Evolutionary conservation across 2,329 filamentous ascomycete genomes (phyloP).

Genomic region (Apiospora kogelbergensis): DNA sequence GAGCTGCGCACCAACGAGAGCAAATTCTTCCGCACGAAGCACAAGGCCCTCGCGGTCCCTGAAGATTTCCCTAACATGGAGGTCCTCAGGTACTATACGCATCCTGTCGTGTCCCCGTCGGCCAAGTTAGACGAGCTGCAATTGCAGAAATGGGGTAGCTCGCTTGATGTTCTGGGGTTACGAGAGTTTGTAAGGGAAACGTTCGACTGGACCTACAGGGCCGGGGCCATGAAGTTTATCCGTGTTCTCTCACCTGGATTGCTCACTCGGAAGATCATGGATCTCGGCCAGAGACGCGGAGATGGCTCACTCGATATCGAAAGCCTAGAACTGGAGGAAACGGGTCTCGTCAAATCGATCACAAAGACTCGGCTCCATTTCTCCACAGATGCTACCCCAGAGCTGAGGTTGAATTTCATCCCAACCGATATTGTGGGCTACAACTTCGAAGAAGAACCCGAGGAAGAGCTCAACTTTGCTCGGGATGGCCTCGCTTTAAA

Average conservation of each 20-base stretch:
- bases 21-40: constrained; percentile 74
- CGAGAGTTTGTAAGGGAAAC: constrained; percentile 74
- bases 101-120: constrained; percentile 74
- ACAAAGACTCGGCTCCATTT: constrained; percentile 68
- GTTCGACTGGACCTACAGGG: constrained; percentile 81
- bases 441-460: constrained; percentile 71
- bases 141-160: constrained; percentile 59
- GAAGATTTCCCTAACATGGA: constrained; percentile 78
- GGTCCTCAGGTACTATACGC: constrained; percentile 82
- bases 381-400: constrained; percentile 71
- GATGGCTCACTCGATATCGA: constrained; percentile 28
- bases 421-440: constrained; percentile 77
- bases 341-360: constrained; percentile 62
- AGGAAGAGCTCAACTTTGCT: constrained; percentile 53
- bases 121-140: constrained; percentile 55
- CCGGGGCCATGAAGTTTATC: constrained; percentile 82
- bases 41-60: constrained; percentile 73
- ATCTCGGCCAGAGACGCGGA: constrained; percentile 35
- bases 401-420: constrained; percentile 76
- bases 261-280: constrained; percentile 59
- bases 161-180: constrained; percentile 65
- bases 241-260: constrained; percentile 76
- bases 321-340: constrained; percentile 44
- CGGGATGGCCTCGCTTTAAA: constrained; percentile 60
- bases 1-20: constrained; percentile 84